Evolutionary conservation across 192 early-diverging fungal genomes (phyloP).

Genomic region (Coemansia sp.): DNA sequence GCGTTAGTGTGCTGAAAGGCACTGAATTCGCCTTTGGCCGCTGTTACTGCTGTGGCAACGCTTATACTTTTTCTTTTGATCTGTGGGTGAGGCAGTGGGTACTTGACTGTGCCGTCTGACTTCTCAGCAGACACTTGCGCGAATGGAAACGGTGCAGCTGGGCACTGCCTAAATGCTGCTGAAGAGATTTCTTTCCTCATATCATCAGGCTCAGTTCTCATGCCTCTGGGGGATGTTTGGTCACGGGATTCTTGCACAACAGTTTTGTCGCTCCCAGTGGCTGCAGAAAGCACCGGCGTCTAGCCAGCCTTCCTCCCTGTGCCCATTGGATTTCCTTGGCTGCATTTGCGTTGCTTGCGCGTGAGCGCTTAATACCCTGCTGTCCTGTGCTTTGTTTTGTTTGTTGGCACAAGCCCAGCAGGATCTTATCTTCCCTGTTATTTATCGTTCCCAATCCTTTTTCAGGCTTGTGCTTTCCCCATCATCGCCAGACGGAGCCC

Average conservation of each 20-base stretch:
- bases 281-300: constrained; percentile 1
- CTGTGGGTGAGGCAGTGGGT: not conserved
- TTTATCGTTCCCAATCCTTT: not conserved
- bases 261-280: not conserved
- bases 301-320: constrained; percentile 3
- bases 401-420: not conserved
- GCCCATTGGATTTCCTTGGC: not conserved
- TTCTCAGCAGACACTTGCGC: not conserved
- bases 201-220: not conserved
- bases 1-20: not conserved
- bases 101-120: not conserved
- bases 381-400: not conserved
- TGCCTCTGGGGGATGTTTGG: not conserved
- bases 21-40: not conserved
- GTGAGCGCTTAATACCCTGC: not conserved
- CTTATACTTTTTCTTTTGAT: not conserved
- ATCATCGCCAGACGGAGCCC: not conserved
- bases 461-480: too few relatives aligned
- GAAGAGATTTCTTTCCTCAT: not conserved
- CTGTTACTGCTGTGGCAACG: constrained; percentile 19
- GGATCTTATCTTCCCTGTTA: not conserved
- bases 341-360: not conserved
- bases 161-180: too few relatives aligned
- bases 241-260: constrained; percentile 6
- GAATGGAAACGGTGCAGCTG: not conserved